phyloP scores from a whole-genome alignment of 1,284 basidiomycete species.

The Porodaedalea pini region DNA sequence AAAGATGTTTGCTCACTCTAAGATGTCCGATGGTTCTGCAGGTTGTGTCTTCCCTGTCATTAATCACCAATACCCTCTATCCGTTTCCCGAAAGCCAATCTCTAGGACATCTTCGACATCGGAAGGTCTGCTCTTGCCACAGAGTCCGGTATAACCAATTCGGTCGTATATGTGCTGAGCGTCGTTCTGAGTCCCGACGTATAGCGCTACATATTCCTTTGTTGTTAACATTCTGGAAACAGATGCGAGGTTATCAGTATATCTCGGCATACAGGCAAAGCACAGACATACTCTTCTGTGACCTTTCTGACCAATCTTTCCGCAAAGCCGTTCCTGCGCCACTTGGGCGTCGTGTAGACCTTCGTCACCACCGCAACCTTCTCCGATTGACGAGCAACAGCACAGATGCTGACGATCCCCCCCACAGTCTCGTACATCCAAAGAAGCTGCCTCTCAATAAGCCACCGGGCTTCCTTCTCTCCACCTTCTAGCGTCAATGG shows the following conservation, averaged over 20 bases:
- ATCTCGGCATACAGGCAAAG: not conserved
- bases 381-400: conserved; percentile 43
- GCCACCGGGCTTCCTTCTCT: conserved; percentile 38
- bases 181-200: conserved; percentile 45
- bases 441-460: conserved; percentile 40
- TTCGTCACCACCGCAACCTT: conserved; percentile 47
- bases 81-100: conserved; percentile 41
- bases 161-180: conserved; percentile 47
- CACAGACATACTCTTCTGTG: conserved; percentile 27
- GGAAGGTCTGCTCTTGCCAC: conserved; percentile 36
- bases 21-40: no score
- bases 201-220: conserved; percentile 43
- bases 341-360: conserved; percentile 43
- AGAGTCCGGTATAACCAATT: conserved; percentile 44
- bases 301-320: conserved; percentile 45
- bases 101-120: conserved; percentile 43
- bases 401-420: conserved; percentile 44
- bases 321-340: conserved; percentile 43
- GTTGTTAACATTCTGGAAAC: conserved; percentile 31
- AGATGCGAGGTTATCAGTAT: conserved; percentile 1
- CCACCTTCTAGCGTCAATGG: conserved; percentile 36
- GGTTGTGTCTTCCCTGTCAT: conserved; percentile 5
- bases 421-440: conserved; percentile 44
- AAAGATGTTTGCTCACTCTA: no score
- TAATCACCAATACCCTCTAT: conserved; percentile 43